Conservation (phyloP, 2,329 filamentous ascomycete genomes). For the Fusarium newnesense region DNA sequence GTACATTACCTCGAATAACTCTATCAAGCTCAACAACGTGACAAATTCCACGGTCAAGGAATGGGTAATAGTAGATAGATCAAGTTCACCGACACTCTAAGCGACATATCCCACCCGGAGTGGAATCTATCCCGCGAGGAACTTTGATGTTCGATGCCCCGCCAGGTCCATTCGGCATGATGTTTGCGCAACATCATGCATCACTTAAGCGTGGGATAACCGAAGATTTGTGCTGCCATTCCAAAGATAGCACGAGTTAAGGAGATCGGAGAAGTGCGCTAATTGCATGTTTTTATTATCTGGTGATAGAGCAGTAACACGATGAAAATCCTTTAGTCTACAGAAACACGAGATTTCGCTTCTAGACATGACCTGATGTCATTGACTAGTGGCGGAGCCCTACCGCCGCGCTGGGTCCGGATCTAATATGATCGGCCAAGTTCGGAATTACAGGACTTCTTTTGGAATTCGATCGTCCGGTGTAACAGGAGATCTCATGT, state of each 20-base stretch:
- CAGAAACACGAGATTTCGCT: constrained; percentile 8
- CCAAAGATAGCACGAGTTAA: neutral
- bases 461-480: constrained; percentile 16
- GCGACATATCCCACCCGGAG: neutral
- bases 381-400: neutral
- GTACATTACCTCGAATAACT: neutral
- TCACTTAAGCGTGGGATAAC: neutral
- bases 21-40: neutral
- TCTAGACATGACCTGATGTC: constrained; percentile 14
- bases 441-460: constrained; percentile 26
- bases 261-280: neutral
- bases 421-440: constrained; percentile 16
- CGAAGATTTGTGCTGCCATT: too few relatives aligned
- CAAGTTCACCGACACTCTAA: neutral
- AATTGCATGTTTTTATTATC: constrained; percentile 48
- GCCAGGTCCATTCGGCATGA: neutral
- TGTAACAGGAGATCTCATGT: neutral
- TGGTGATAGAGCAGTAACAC: neutral
- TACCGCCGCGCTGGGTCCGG: constrained; percentile 27
- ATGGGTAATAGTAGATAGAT: neutral
- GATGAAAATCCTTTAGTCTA: neutral
- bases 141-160: neutral
- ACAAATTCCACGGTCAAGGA: neutral
- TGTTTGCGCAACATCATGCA: neutral
- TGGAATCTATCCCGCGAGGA: neutral